Base-by-base conservation (phyloP, 2,329 filamentous ascomycete species). In the Xylariaceae sp. region DNA sequence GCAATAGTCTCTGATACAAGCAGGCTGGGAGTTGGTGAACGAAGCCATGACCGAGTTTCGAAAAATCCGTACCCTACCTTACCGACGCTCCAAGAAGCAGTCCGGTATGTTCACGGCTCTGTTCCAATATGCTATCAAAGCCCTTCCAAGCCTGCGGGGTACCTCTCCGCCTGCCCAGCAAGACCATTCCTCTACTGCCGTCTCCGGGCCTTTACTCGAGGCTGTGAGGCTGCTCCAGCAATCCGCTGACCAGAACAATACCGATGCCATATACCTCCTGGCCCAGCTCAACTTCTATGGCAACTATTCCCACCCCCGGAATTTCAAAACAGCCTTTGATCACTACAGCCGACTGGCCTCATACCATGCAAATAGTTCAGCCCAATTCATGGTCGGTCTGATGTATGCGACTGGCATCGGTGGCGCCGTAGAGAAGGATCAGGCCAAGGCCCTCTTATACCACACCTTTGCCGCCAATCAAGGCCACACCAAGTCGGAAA, bases 281-380 rank as follows among this genome's bases (percentile, higher is more conserved):
- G 93, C 88, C 15, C 88, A 98, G 62, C 84, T 98, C 76, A 95
- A 94, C 69, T 97, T 97, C 65, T 89, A 93, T 57, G 93, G 93
- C 61, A 96, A 97, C 65, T 95, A 85, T 65, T 86, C 87, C 17
- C 78, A 96, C 57, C 90, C 91, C 2, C 78, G 84, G 50, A 82
- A 96, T 60, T 89, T 95, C 53, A 72, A 78, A 24, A 74, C 79
- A 36, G 88, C 93, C 0, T 95, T 95, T 61, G 73, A 78, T 50
- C 78, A 88, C 68, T 98, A 97, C 64, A 73, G 86, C 48, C 74
- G 83, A 47, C 75, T 98, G 40, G 88, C 91, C 3, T 74, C 76
- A 15, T 63, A 83, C 44, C 78, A 85, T 51, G 93, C 91, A 34
- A 97, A 98, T 64, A 85, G 81, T 50, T 95, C 91, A 11, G 93